A percentile compares a stretch with the other conserved stretches of the same genome.
Conservation (phyloP, 2,329 filamentous ascomycete genomes). For the Tolypocladium paradoxum region DNA sequence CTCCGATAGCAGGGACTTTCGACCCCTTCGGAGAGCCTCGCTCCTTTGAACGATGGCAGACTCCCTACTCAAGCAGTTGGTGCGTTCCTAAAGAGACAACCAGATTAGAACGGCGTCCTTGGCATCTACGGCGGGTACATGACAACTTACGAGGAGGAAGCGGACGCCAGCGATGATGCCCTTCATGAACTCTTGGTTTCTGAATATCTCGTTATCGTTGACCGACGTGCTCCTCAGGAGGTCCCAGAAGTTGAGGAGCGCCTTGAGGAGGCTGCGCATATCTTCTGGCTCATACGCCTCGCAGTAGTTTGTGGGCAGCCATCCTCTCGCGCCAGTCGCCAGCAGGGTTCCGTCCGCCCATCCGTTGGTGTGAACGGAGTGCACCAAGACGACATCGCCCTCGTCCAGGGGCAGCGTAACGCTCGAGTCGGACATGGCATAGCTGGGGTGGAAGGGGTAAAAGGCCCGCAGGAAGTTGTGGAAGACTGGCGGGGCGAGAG, state of each 20-base stretch:
- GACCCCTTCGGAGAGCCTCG: constrained; percentile 64
- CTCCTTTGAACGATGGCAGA: constrained; percentile 63
- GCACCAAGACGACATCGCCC: constrained; percentile 86
- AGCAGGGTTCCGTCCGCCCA: constrained; percentile 95
- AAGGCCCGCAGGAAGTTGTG: constrained; percentile 93
- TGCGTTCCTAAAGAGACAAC: constrained; percentile 55
- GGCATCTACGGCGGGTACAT: neutral
- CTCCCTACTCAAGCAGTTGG: constrained; percentile 78
- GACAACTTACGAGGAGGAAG: constrained; percentile 66
- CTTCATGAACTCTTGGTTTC: constrained; percentile 88
- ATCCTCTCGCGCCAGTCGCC: constrained; percentile 76
- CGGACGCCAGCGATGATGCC: constrained; percentile 89
- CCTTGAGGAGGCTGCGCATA: constrained; percentile 75
- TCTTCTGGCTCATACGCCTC: constrained; percentile 85
- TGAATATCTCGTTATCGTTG: constrained; percentile 68
- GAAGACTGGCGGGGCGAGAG: constrained; percentile 54
- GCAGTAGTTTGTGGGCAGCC: constrained; percentile 97
- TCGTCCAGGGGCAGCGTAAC: constrained; percentile 82
- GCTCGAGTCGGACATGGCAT: constrained; percentile 68
- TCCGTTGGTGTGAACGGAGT: constrained; percentile 95
- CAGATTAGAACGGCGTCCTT: neutral
- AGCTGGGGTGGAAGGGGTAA: constrained; percentile 78
- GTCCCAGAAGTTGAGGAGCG: constrained; percentile 87
- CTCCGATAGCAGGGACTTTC: constrained; percentile 82
- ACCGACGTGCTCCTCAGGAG: constrained; percentile 67